Evolutionary conservation across 1,139 yeast genomes (phyloP).

Genomic region (Geotrichum carabidarum): DNA sequence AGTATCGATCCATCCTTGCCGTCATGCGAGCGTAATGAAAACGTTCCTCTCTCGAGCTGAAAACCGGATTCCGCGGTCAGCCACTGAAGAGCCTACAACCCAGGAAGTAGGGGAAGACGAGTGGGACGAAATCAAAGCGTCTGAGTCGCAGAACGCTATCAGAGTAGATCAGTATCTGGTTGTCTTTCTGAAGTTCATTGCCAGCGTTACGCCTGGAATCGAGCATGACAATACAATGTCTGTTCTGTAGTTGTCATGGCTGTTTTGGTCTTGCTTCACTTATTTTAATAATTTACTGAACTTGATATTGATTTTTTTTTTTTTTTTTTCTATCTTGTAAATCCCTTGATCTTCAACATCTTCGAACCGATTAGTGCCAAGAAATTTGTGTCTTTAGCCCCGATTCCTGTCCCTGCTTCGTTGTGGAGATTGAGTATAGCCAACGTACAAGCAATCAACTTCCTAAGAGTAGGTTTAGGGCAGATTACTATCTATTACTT

Average conservation of each 20-base stretch:
- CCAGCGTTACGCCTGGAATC: constrained; percentile 96
- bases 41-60: constrained; percentile 68
- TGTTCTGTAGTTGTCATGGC: constrained; percentile 45
- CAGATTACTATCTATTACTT: not conserved
- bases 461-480: not conserved
- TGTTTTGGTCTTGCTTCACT: not conserved
- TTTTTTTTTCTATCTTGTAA: not conserved
- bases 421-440: no score
- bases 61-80: constrained; percentile 35
- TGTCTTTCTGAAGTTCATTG: constrained; percentile 84
- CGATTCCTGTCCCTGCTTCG: no score
- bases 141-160: constrained; percentile 43
- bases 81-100: constrained; percentile 26
- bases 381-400: no score
- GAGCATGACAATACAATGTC: constrained; percentile 97
- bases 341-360: no score
- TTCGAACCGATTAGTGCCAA: no score
- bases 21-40: constrained; percentile 91
- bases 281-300: not conserved
- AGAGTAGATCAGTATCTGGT: constrained; percentile 88
- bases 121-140: constrained; percentile 36
- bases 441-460: no score
- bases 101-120: constrained; percentile 34
- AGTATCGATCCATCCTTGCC: constrained; percentile 93
- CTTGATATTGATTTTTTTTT: not conserved